These are phyloP conservation scores for Naematelia encephala DNA, from an alignment of 768 basidiomycete genomes.

Conservation along the genomic window DNA sequence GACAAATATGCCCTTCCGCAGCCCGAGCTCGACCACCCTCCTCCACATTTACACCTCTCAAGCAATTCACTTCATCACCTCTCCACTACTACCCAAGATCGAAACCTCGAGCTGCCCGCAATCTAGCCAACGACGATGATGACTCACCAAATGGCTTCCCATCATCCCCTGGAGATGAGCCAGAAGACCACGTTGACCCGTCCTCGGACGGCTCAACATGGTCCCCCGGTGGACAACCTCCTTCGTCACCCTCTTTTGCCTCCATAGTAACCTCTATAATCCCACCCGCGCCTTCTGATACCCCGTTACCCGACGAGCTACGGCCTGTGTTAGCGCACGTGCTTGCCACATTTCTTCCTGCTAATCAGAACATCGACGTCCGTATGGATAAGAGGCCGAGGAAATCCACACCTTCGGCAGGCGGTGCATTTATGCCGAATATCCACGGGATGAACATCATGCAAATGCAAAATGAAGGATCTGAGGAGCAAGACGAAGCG, in stretches of 20 bases:
- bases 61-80: background rate
- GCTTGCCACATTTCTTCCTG: constrained; percentile 25
- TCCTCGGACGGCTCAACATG: background rate
- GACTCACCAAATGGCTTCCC: too few relatives aligned
- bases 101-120: background rate
- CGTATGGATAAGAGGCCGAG: background rate
- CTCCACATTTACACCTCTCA: background rate
- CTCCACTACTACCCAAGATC: background rate
- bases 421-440: background rate
- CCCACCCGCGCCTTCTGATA: background rate
- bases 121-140: background rate
- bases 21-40: background rate
- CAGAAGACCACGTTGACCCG: background rate
- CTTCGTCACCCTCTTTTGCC: background rate
- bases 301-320: constrained; percentile 6
- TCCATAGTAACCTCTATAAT: constrained; percentile 4
- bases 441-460: background rate
- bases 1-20: background rate
- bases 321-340: constrained; percentile 19
- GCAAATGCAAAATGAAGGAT: background rate
- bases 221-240: background rate
- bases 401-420: background rate
- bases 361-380: constrained; percentile 19
- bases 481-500: background rate
- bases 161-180: background rate